Evolutionary conservation across 164 flowering plant genomes (phyloP).

Genomic region (Annona squamosa): DNA sequence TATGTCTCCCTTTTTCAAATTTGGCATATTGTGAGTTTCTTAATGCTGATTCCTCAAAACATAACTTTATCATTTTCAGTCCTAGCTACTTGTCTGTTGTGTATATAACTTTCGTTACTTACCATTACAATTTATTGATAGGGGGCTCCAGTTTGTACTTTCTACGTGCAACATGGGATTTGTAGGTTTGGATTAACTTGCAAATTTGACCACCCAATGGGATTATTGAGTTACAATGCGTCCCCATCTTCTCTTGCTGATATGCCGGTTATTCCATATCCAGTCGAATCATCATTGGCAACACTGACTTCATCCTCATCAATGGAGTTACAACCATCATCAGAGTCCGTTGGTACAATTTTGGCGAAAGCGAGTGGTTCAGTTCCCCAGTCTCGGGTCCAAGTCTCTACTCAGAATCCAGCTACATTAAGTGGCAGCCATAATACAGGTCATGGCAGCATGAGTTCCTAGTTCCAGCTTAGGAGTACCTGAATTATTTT

Average conservation of each 20-base stretch:
- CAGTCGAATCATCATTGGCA: slow-evolving; percentile 65
- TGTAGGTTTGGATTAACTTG: slow-evolving; percentile 93
- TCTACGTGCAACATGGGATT: slow-evolving; percentile 57
- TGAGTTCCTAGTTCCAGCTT: slow-evolving; percentile 29
- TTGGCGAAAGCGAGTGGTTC: slow-evolving; percentile 38
- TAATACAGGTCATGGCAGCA: slow-evolving; percentile 24
- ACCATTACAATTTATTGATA: slow-evolving; percentile 20
- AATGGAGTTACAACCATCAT: slow-evolving; percentile 57
- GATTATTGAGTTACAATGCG: slow-evolving; percentile 74
- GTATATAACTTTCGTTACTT: neutral
- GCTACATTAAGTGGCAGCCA: slow-evolving; percentile 31
- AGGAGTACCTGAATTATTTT: slow-evolving; percentile 4
- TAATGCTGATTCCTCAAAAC: neutral
- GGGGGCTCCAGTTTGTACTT: slow-evolving; percentile 72
- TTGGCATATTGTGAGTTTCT: neutral
- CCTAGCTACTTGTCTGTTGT: neutral
- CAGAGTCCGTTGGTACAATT: slow-evolving; percentile 51
- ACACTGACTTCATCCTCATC: slow-evolving; percentile 87
- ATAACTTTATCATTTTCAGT: neutral
- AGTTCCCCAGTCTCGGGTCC: slow-evolving; percentile 31
- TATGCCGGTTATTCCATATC: slow-evolving; percentile 90
- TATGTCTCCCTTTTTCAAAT: neutral
- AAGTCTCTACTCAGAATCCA: slow-evolving; percentile 35
- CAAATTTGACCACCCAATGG: slow-evolving; percentile 85
- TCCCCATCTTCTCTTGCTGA: slow-evolving; percentile 94